Base-by-base conservation (phyloP, 2,329 filamentous ascomycete genomes). In the Blumeria graminis region DNA sequence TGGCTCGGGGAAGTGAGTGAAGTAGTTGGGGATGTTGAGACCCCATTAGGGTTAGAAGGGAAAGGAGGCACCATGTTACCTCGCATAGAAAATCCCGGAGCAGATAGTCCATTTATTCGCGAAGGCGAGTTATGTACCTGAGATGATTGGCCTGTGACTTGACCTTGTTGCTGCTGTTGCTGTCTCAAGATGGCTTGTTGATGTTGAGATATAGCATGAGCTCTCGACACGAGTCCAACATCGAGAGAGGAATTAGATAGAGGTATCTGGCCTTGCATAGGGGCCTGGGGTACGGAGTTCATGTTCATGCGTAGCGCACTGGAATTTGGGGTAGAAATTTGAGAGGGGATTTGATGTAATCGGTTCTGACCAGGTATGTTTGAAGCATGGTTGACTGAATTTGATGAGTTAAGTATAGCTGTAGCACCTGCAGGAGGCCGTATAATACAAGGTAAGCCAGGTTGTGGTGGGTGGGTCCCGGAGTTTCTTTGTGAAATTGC, bases 211-310 rank as follows among this genome's bases (percentile, higher is more conserved):
- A 85, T 78, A 46, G 78, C 76, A 56, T 80, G 78, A 14, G 80
- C 76, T 63, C 83, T 80, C 62, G 82, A 70, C 61, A 81, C 72
- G 51, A 81, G 67, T 56, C 73, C 73, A 32, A 76, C 69, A 58
- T 80, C 76, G 2, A 76, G 65, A 46, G 69, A 69, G 7, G 70
- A 68, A 54, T 69, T 71, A 6, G 70, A 67, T 61, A 75, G 68
- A 1, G 78, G 75, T 71, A 86, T 75, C 56, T 82, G 76, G 56
- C 69, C 70, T 59, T 71, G 72, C 71, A 86, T 75, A 61, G 83
- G 83, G 28, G 82, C 80, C 65, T 85, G 82, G 39, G 81, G 78
- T 28, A 84, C 73, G 50, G 76, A 76, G 58, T 78, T 78, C 71
- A 84, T 62, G 16, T 77, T 75, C 64, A 78, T 74, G 14, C 61